Base-by-base conservation (phyloP, 176 grass and related monocot species). In the Sorghum bicolor region DNA sequence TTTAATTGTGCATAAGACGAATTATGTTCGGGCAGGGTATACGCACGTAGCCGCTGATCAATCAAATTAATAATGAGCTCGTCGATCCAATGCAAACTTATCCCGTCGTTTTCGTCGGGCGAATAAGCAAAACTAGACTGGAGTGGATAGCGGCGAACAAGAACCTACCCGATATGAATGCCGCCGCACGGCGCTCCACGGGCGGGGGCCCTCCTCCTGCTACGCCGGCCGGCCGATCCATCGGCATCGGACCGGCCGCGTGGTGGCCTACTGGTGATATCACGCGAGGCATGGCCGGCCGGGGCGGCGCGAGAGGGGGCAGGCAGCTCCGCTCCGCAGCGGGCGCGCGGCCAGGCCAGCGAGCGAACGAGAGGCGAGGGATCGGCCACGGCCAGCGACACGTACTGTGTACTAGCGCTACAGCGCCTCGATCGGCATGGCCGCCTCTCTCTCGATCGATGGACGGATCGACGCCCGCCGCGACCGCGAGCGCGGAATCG, bases 381-480 rank as follows among this genome's bases (percentile, higher is more conserved):
- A 57, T 13, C 66, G 78, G 72, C 83, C 87, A 85, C 70, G 70
- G 63, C 82, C 82, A 70, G 62, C 64, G 25, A 8, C 29, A 5
- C 77, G 25, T 6, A 52, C 48, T 4, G 4, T 70, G 25, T 6
- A 52, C 48, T 4, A 6, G 2, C 0, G 15, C 67, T 58, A 39
- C 47, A 74, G 44, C 0, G 14, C 20, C 37, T 8, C 40, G 60
- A 61, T 8, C 40, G 60, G 76, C 77, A 67, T 80, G 78, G 63
- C 20, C 43, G 41, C 10, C 28, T 1, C 40, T 22, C 17, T 31
- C 7, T 3, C 11, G 9, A 20, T 4, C 66, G 43, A 20, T 52
- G 16, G 16, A 50, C 16, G 7, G 31, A 67, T 67, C 38, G 36
- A 26, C 10, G 37, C 34, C 34, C 44, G 44, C 44, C 14, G 44